phyloP scores from a whole-genome alignment of 2,329 filamentous ascomycete genomes.

The Penicillium sp. region DNA sequence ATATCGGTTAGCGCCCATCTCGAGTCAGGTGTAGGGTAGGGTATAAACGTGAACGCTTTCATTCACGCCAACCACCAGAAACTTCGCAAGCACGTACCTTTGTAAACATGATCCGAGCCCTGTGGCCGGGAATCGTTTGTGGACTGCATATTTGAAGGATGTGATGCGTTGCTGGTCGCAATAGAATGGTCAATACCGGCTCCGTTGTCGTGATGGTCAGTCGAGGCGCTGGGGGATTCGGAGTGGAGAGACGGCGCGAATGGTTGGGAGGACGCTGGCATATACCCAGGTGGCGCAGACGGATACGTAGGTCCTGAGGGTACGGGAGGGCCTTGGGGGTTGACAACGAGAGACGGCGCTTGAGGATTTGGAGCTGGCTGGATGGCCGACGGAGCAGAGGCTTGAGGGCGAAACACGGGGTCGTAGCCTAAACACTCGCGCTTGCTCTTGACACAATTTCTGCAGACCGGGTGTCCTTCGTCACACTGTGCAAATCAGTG shows the following conservation, averaged over 20 bases:
- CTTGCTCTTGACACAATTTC: slow-evolving; percentile 69
- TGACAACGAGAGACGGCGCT: slow-evolving; percentile 42
- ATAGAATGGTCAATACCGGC: slow-evolving; percentile 68
- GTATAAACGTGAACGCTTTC: too few species aligned
- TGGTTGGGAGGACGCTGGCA: slow-evolving; percentile 42
- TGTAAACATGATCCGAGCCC: slow-evolving; percentile 25
- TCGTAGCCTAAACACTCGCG: slow-evolving; percentile 69
- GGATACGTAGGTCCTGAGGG: slow-evolving; percentile 35
- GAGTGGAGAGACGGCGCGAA: slow-evolving; percentile 42
- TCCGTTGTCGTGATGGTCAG: slow-evolving; percentile 59
- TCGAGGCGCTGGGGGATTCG: slow-evolving; percentile 42
- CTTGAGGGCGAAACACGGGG: slow-evolving; percentile 71
- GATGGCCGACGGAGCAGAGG: slow-evolving; percentile 66
- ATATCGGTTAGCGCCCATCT: slow-evolving; percentile 42
- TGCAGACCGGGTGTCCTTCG: slow-evolving; percentile 87
- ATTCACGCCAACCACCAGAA: neutral
- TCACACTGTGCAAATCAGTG: slow-evolving; percentile 65
- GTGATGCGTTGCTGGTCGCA: slow-evolving; percentile 47
- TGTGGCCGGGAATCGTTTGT: slow-evolving; percentile 29
- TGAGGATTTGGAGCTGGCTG: slow-evolving; percentile 58
- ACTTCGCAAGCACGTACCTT: slow-evolving; percentile 15
- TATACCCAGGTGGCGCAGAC: slow-evolving; percentile 43
- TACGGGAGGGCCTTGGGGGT: slow-evolving; percentile 40
- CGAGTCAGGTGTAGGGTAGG: neutral
- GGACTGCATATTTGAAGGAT: slow-evolving; percentile 39